Base-by-base conservation (phyloP, 805 yeast genomes). In the Candida ortonii region DNA sequence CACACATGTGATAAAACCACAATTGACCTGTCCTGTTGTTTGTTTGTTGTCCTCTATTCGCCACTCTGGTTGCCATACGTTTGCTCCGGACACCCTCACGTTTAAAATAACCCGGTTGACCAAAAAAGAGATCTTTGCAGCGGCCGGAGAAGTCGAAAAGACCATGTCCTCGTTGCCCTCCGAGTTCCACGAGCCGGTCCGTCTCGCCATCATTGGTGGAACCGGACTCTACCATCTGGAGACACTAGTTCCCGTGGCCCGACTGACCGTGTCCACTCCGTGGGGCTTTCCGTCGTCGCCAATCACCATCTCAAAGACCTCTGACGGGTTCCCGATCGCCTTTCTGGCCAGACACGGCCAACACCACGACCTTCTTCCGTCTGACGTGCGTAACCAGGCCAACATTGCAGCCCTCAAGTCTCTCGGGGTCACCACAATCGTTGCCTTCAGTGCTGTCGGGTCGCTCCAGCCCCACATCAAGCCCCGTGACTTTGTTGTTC, bases 261-360 rank as follows among this genome's bases (percentile, higher is more conserved):
- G 81, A 48, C 64, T 93, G 25, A 77, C 86, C 11, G 64, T 88
- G 39, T 73, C 83, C 13, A 93, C 99, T 3, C 99, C 99, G 15
- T 93, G 97, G 97, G 99, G 98, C 8, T 74, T 72, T 47, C 96
- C 99, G 15, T 88, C 97, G 4, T 82, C 95, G 10, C 89, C 96
- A 24, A 84, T 93, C 55, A 89, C 96, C 30, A 79, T 93, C 42
- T 82, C 95, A n/a, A 78, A 72, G 46, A 85, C 95, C 25, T 62
- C 65, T 3, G 50, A 65, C 22, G 95, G 95, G 2, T 79, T 86
- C 59, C 85, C 88, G 29, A 84, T 93, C 32, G 97, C 97, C 1
- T 93, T 93, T 54, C 70, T 93, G 47, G 93, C 97, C 11, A 78
- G 99, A 62, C 99, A 93, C 57, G 99, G 99, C 26, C 65, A 70